Evolutionary conservation across 192 early-diverging fungal genomes (phyloP).

Genomic region (Coemansia sp.): DNA sequence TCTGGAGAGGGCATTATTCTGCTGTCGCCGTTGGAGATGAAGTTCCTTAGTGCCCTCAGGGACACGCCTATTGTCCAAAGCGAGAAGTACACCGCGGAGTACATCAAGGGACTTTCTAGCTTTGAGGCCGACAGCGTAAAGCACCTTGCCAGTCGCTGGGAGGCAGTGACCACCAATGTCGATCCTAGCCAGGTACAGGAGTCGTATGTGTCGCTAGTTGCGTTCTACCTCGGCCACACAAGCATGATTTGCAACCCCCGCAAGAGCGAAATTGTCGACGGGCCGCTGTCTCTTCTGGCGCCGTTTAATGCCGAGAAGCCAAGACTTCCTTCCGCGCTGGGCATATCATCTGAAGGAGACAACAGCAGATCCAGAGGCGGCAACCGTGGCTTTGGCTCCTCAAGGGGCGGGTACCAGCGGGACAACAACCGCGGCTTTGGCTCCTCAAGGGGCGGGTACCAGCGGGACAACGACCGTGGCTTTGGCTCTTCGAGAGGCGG

Average conservation of each 20-base stretch:
- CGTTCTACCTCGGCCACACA: slow-evolving; percentile 24
- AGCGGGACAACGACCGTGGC: not conserved
- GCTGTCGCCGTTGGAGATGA: slow-evolving; percentile 73
- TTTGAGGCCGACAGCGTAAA: slow-evolving; percentile 21
- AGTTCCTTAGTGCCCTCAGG: slow-evolving; percentile 62
- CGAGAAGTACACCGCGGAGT: slow-evolving; percentile 33
- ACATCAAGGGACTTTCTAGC: slow-evolving; percentile 20
- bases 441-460: too few species aligned
- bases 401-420: not conserved
- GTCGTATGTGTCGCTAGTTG: slow-evolving; percentile 51
- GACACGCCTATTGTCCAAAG: slow-evolving; percentile 60
- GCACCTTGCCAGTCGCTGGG: slow-evolving; percentile 35
- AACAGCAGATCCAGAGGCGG: not conserved
- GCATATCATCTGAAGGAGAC: not conserved
- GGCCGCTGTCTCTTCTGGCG: slow-evolving; percentile 8
- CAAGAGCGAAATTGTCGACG: slow-evolving; percentile 22
- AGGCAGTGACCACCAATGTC: slow-evolving; percentile 8
- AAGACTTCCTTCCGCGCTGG: slow-evolving; percentile 15
- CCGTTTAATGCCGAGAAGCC: slow-evolving; percentile 30
- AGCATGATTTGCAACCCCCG: slow-evolving; percentile 19
- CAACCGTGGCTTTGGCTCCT: not conserved
- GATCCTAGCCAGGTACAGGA: slow-evolving; percentile 35
- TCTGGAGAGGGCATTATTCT: slow-evolving; percentile 83
- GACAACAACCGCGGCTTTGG: not conserved
- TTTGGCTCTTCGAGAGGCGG: not conserved